phyloP scores from a whole-genome alignment of 140 eudicot genomes.

The Bidens hawaiensis region DNA sequence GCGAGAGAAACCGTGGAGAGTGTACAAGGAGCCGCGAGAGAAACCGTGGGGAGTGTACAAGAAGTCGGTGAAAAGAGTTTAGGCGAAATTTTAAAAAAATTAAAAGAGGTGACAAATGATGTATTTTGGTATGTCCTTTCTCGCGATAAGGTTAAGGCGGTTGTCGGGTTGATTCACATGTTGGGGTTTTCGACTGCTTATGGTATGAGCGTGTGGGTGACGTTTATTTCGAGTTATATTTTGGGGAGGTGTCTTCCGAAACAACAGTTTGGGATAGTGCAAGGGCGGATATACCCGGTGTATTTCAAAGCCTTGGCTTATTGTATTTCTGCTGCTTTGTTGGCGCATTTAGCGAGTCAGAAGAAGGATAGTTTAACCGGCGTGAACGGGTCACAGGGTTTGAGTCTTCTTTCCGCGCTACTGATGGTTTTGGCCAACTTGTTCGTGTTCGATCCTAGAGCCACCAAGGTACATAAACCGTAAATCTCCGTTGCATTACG shows the following conservation, averaged over 20 bases:
- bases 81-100: constrained; percentile 12
- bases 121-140: constrained; percentile 15
- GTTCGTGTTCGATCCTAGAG: constrained; percentile 66
- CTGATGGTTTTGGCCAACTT: constrained; percentile 46
- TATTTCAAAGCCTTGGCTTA: constrained; percentile 65
- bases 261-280: constrained; percentile 68
- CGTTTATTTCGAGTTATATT: constrained; percentile 66
- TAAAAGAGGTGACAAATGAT: constrained; percentile 23
- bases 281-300: constrained; percentile 73
- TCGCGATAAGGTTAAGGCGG: constrained; percentile 18
- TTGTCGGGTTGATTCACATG: constrained; percentile 44
- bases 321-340: constrained; percentile 46
- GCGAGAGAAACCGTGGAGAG: constrained; percentile 9
- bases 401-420: constrained; percentile 41
- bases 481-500: neutral
- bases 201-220: constrained; percentile 74
- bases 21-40: constrained; percentile 13
- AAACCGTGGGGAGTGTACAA: constrained; percentile 1
- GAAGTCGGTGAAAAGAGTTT: constrained; percentile 27
- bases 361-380: neutral
- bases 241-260: constrained; percentile 49
- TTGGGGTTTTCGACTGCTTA: constrained; percentile 62
- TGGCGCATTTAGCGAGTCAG: constrained; percentile 41
- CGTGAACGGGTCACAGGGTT: constrained; percentile 33
- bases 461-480: constrained; percentile 67